A percentile compares a stretch with the other conserved stretches of the same genome.
These are phyloP conservation scores for Penicillium coprophilum DNA, from an alignment of 495 filamentous ascomycete species.

Conservation along the genomic window DNA sequence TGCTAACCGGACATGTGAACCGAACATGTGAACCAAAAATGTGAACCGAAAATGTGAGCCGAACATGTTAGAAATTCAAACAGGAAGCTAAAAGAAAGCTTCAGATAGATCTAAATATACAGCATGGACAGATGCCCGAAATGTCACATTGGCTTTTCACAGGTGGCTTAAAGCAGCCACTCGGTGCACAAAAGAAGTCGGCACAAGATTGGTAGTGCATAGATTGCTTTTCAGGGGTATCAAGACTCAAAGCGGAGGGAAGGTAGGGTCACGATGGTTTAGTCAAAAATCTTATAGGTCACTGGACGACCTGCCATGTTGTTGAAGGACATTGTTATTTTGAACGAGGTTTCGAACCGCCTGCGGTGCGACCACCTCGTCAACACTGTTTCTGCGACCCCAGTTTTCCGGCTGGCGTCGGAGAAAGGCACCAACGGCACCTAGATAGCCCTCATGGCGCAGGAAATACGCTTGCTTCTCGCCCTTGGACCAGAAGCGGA, in stretches of 20 bases:
- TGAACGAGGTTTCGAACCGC: conserved; percentile 31
- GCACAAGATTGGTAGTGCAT: conserved; percentile 1
- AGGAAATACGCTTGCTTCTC: conserved; percentile 94
- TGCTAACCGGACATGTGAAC: neutral
- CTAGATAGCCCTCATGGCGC: conserved; percentile 93
- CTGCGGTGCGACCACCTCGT: conserved; percentile 42
- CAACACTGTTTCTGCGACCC: conserved; percentile 78
- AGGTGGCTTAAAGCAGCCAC: neutral
- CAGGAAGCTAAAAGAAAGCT: neutral
- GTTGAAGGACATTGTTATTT: conserved; percentile 15
- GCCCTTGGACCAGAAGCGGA: conserved; percentile 95
- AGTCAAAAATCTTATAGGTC: conserved; percentile 9
- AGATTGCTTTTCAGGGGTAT: conserved; percentile 10
- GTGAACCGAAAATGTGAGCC: neutral
- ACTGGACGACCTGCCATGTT: conserved; percentile 21
- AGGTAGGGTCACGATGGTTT: neutral
- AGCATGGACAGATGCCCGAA: neutral
- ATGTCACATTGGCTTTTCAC: neutral
- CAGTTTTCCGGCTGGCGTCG: conserved; percentile 88
- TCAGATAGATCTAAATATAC: neutral
- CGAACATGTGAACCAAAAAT: too few species aligned
- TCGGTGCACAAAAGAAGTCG: neutral
- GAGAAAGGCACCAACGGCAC: conserved; percentile 93
- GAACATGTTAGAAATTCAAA: neutral
- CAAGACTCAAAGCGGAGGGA: conserved; percentile 6